Evolutionary conservation across 2,329 filamentous ascomycete species (phyloP).

Genomic region (Metarhizium guizhouense): DNA sequence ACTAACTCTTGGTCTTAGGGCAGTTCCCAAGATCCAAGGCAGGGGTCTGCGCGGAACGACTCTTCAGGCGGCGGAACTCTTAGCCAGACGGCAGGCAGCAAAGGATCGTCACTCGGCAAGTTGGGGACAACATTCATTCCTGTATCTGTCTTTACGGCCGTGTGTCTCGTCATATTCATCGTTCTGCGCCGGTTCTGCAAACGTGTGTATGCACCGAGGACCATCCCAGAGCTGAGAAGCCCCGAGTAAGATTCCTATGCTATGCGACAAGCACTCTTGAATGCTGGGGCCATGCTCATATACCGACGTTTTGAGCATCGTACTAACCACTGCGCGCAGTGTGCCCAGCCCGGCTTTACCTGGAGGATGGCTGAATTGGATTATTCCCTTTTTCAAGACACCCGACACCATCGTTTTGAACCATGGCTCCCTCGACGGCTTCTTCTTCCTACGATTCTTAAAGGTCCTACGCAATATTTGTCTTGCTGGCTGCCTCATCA

Average conservation of each 20-base stretch:
- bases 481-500: slow-evolving; percentile 74
- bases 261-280: neutral
- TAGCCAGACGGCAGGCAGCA: slow-evolving; percentile 21
- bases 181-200: slow-evolving; percentile 35
- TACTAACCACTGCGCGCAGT: slow-evolving; percentile 19
- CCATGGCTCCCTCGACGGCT: slow-evolving; percentile 87
- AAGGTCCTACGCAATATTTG: slow-evolving; percentile 69
- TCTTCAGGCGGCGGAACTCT: slow-evolving; percentile 24
- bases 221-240: slow-evolving; percentile 38
- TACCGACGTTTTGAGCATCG: neutral
- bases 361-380: slow-evolving; percentile 57
- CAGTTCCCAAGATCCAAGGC: slow-evolving; percentile 19
- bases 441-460: slow-evolving; percentile 71
- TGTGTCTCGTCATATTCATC: slow-evolving; percentile 43
- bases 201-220: slow-evolving; percentile 47
- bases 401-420: slow-evolving; percentile 75
- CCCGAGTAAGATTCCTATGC: slow-evolving; percentile 23
- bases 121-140: slow-evolving; percentile 45
- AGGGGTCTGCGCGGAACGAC: slow-evolving; percentile 25
- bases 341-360: slow-evolving; percentile 52
- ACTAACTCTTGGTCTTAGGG: neutral
- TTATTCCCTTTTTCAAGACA: slow-evolving; percentile 55
- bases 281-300: neutral
- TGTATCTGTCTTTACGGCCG: slow-evolving; percentile 37
- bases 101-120: slow-evolving; percentile 25